Conservation (phyloP, 1,139 yeast species). For the Nakaseomyces bracarensis region DNA sequence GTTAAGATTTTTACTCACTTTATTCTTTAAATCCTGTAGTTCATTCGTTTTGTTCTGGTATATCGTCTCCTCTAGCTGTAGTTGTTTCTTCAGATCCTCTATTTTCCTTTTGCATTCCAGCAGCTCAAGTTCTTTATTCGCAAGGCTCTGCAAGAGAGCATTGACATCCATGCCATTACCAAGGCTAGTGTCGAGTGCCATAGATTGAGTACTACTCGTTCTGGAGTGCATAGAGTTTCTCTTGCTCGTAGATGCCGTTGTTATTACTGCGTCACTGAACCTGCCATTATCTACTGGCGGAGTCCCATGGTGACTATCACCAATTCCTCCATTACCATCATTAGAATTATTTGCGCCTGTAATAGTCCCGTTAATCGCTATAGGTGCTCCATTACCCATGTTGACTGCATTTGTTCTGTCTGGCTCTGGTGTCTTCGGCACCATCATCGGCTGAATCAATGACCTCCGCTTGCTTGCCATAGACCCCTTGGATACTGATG, state of each 20-base stretch:
- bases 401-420: constrained; percentile 14
- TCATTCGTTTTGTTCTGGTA: constrained; percentile 21
- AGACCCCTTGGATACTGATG: constrained; percentile 9
- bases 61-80: constrained; percentile 22
- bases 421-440: constrained; percentile 13
- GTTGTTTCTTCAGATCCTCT: constrained; percentile 27
- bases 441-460: constrained; percentile 28
- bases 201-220: constrained; percentile 9
- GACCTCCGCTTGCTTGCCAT: constrained; percentile 24
- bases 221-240: constrained; percentile 10
- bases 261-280: constrained; percentile 6
- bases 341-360: neutral
- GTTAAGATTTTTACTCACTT: constrained; percentile 18
- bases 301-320: neutral
- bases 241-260: constrained; percentile 2
- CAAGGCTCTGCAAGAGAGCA: constrained; percentile 22
- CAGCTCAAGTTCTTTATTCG: constrained; percentile 30
- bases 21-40: constrained; percentile 23
- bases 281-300: neutral
- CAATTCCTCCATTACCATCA: neutral
- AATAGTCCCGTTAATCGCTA: constrained; percentile 1
- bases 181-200: constrained; percentile 1
- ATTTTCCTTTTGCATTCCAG: constrained; percentile 29
- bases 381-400: neutral
- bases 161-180: constrained; percentile 14